Base-by-base conservation (phyloP, 1,139 yeast genomes). In the Taiozyma sp. region DNA sequence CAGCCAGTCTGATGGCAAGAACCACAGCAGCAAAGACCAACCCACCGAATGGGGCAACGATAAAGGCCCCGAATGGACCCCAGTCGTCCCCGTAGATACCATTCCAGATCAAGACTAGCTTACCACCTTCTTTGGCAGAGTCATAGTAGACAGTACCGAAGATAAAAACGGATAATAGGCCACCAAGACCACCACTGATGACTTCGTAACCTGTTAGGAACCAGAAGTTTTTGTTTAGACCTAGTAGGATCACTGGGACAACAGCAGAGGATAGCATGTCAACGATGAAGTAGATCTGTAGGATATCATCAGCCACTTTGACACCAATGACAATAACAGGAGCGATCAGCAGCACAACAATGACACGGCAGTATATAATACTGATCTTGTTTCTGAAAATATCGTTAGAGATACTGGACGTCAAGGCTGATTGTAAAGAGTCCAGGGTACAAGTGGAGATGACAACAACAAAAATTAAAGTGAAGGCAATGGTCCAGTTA, bases 51-150 rank as follows among this genome's bases (percentile, higher is more conserved):
- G 97, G 97, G 2, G 97, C 95, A 57, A 84, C 87, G 7, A 88
- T 95, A 69, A 90, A 90, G 1, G 97, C 97, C 32, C 96, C 97
- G 69, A 90, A 91, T 0, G 96, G 83, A 62, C 95, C 88, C 97
- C 97, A 91, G 66, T 91, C 97, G 50, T 77, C 80, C 14, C 78
- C 70, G 53, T 91, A 91, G 42, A 91, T 71, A 48, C 97, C 97
- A 57, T 88, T 81, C 80, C 87, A 80, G 53, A 90, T 75, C 52
- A 86, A 66, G 43, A 78, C 62, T 46, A 90, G 74, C 56, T 77
- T 76, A n/a, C 87, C 97, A 58, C 97, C 98, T 54, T 83, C 85
- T 52, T 70, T 67, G 8, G 96, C 93, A 62, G 72, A 69, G 43
- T 73, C 77, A 63, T 84, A 89, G 71, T 89, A 91, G 47, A 88